Percentiles rank a stretch among this genome's conserved stretches.
Conservation (phyloP, 306 rosid genomes). For the Sicyos edulis region DNA sequence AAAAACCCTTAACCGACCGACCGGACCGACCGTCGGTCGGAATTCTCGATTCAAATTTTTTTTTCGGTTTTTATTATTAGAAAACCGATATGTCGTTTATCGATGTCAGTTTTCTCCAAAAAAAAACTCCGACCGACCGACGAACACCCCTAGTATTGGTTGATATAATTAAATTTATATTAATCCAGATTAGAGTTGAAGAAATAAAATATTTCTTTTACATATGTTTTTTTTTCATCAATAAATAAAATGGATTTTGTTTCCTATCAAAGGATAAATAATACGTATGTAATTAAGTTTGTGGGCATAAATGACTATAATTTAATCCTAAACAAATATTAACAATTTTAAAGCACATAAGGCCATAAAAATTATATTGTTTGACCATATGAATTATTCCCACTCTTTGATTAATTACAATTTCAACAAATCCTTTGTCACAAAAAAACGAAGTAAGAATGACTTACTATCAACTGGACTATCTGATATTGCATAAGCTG, state of each 20-base stretch:
- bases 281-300: background rate
- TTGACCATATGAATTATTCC: background rate
- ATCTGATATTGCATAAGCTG: constrained; percentile 66
- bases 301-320: background rate
- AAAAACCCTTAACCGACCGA: too few species aligned
- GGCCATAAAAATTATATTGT: background rate
- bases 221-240: background rate
- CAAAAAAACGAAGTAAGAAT: background rate
- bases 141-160: too few species aligned
- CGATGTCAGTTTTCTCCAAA: too few species aligned
- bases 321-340: background rate
- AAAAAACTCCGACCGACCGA: too few species aligned
- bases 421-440: background rate
- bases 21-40: too few species aligned
- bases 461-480: constrained; percentile 78
- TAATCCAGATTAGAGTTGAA: background rate
- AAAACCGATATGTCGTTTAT: too few species aligned
- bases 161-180: too few species aligned
- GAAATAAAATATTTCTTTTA: too few species aligned
- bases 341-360: background rate
- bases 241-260: too few species aligned
- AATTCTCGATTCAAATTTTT: too few species aligned
- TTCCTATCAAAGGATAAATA: background rate
- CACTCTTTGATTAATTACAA: background rate
- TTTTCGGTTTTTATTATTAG: too few species aligned